Conservation (phyloP, 495 filamentous ascomycete species). For the Polyplosphaeria fusca region DNA sequence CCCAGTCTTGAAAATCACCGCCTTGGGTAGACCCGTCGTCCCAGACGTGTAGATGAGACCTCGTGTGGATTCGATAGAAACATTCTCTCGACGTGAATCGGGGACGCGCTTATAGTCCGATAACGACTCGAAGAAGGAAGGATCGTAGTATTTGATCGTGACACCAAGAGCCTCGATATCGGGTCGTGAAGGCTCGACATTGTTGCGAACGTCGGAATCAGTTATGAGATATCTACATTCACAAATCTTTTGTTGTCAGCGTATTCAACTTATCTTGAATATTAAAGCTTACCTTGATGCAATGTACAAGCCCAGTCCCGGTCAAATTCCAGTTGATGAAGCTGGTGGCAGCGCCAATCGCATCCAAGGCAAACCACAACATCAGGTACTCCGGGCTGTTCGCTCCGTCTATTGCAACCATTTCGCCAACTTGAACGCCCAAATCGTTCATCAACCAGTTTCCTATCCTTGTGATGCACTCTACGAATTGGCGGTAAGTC, state of each 20-base stretch:
- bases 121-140: slow-evolving; percentile 13
- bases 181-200: slow-evolving; percentile 36
- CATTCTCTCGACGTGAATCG: slow-evolving; percentile 4
- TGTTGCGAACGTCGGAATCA: slow-evolving; percentile 34
- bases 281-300: slow-evolving; percentile 33
- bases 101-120: slow-evolving; percentile 17
- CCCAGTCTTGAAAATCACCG: slow-evolving; percentile 36
- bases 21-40: slow-evolving; percentile 55
- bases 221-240: slow-evolving; percentile 38
- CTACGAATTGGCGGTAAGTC: slow-evolving; percentile 40
- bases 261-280: background rate
- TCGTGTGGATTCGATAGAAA: slow-evolving; percentile 11
- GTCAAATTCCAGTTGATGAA: slow-evolving; percentile 48
- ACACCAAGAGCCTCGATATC: slow-evolving; percentile 32
- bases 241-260: slow-evolving; percentile 27
- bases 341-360: slow-evolving; percentile 44
- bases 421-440: slow-evolving; percentile 41
- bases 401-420: slow-evolving; percentile 42
- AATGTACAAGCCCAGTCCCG: slow-evolving; percentile 36
- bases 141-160: slow-evolving; percentile 28
- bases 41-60: slow-evolving; percentile 41
- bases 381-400: slow-evolving; percentile 45
- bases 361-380: slow-evolving; percentile 49
- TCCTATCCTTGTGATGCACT: slow-evolving; percentile 36
- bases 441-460: slow-evolving; percentile 46